These are phyloP conservation scores for Kwoniella dendrophila DNA, from an alignment of 768 basidiomycete species.

Conservation along the genomic window DNA sequence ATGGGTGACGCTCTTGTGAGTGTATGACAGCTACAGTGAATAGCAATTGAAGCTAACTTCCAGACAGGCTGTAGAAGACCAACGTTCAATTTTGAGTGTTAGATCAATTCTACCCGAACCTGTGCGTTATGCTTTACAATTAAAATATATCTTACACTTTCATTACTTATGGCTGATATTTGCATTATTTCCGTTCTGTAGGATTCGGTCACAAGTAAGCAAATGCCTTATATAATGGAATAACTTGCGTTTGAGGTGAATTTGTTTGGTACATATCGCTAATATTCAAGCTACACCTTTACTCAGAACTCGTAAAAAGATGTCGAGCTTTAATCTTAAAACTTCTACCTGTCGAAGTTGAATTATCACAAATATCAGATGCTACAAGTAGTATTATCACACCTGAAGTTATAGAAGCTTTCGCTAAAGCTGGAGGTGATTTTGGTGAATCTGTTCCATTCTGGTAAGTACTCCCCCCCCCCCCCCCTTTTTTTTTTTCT, in stretches of 20 bases:
- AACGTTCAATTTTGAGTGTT: slow-evolving; percentile 47
- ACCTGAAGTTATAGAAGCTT: slow-evolving; percentile 71
- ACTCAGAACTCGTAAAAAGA: slow-evolving; percentile 75
- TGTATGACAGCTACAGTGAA: too few species aligned
- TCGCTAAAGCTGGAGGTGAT: slow-evolving; percentile 79
- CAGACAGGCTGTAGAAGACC: slow-evolving; percentile 50
- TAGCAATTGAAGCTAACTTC: neutral
- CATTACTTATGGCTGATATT: slow-evolving; percentile 1
- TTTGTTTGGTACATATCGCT: neutral
- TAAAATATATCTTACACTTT: too few species aligned
- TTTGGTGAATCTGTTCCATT: slow-evolving; percentile 74
- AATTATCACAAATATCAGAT: slow-evolving; percentile 66
- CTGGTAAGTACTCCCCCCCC: slow-evolving; percentile 27
- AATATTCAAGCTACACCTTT: neutral
- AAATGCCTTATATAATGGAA: too few species aligned
- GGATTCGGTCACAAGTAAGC: slow-evolving; percentile 50
- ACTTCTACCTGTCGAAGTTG: slow-evolving; percentile 80
- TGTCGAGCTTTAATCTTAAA: slow-evolving; percentile 73
- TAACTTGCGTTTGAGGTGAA: neutral
- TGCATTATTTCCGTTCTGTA: slow-evolving; percentile 8
- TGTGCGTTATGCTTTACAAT: slow-evolving; percentile 26
- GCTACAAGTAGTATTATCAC: slow-evolving; percentile 84
- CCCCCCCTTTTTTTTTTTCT: neutral
- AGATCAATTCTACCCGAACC: slow-evolving; percentile 43
- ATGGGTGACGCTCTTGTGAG: slow-evolving; percentile 52